phyloP scores from a whole-genome alignment of 225 moss, liverwort and hornwort species.

The Takakia lepidozioides region DNA sequence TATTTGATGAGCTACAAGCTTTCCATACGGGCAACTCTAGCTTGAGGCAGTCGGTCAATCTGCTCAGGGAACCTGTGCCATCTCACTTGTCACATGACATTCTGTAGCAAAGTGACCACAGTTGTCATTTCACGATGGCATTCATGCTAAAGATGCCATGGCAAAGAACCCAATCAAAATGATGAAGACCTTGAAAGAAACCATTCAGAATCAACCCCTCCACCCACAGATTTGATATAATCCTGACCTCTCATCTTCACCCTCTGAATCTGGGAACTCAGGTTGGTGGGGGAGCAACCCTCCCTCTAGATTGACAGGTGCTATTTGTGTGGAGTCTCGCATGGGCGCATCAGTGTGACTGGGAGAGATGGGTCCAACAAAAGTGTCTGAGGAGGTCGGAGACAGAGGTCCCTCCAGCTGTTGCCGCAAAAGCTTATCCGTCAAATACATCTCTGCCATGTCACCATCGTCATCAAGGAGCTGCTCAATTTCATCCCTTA shows the following conservation, averaged over 20 bases:
- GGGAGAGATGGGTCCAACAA: slow-evolving; percentile 48
- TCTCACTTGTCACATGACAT: no score
- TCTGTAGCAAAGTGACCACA: no score
- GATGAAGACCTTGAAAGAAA: no score
- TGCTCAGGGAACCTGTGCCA: no score
- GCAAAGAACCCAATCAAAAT: no score
- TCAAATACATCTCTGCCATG: slow-evolving; percentile 99
- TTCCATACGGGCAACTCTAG: no score
- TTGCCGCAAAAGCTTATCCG: slow-evolving; percentile 68
- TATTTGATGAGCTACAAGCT: no score
- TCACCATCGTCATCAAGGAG: slow-evolving; percentile 96
- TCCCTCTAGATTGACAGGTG: slow-evolving; percentile 27
- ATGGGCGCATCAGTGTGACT: slow-evolving; percentile 10
- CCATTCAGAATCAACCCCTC: no score
- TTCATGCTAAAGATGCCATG: no score
- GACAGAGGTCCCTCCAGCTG: slow-evolving; percentile 59
- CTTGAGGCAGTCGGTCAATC: no score
- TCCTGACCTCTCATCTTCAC: slow-evolving; percentile 52
- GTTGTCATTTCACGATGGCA: no score
- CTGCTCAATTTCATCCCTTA: slow-evolving; percentile 98
- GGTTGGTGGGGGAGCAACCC: slow-evolving; percentile 19
- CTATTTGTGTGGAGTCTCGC: slow-evolving; percentile 7
- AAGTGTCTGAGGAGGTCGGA: slow-evolving; percentile 45
- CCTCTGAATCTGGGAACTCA: slow-evolving; percentile 42
- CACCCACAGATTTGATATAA: no score